Conservation (phyloP, 2,329 filamentous ascomycete species). For the Didymella arachidicola region DNA sequence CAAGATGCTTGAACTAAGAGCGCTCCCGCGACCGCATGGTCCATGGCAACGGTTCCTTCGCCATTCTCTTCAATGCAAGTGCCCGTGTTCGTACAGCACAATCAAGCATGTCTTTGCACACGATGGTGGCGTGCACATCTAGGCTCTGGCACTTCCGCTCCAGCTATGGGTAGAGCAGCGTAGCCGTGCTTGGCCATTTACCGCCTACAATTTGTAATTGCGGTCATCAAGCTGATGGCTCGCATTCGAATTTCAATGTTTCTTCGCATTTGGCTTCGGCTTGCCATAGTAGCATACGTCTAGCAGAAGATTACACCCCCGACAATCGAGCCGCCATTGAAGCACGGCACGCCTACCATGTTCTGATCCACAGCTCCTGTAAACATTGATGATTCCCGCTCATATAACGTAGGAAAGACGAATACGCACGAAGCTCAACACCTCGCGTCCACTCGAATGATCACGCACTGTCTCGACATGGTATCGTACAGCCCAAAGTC, state of each 20-base stretch:
- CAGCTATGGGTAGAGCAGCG: not conserved
- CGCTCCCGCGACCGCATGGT: not conserved
- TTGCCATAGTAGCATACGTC: slow-evolving; percentile 4
- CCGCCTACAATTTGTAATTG: not conserved
- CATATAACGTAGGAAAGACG: not conserved
- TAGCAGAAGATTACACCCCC: slow-evolving; percentile 12
- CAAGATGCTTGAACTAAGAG: not conserved
- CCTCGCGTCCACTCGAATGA: slow-evolving; percentile 42
- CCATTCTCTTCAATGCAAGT: not conserved
- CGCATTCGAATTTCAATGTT: not conserved
- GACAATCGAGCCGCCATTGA: not conserved
- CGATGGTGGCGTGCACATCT: not conserved
- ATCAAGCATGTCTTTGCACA: not conserved
- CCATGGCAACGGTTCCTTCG: not conserved
- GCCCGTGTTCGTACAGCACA: not conserved
- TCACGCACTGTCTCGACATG: slow-evolving; percentile 45
- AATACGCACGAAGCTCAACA: slow-evolving; percentile 28
- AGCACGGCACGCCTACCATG: not conserved
- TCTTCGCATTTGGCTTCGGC: not conserved
- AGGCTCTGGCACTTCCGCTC: not conserved
- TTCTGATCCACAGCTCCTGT: too few relatives aligned
- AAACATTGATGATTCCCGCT: not conserved
- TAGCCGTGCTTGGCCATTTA: not conserved
- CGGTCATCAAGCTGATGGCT: not conserved
- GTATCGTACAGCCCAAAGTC: slow-evolving; percentile 50